Percentiles rank a stretch among this genome's conserved stretches.
These are phyloP conservation scores for Selenicereus undatus DNA, from an alignment of 148 eudicot species.

Conservation along the genomic window DNA sequence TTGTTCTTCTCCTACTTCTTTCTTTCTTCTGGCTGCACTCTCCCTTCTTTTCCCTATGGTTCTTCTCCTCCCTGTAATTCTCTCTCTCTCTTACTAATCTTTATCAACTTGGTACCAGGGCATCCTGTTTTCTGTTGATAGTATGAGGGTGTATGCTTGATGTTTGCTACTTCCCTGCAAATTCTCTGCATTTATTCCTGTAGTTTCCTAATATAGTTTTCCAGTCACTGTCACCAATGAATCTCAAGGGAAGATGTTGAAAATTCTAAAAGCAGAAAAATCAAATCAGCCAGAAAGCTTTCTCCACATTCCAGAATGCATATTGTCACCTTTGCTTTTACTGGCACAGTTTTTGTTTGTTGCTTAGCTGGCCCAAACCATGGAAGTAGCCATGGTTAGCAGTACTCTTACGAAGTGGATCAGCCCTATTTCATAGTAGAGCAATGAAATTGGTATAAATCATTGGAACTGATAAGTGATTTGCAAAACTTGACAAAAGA, in stretches of 20 bases:
- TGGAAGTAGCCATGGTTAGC: too few relatives aligned
- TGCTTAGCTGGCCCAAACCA: neutral
- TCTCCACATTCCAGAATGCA: neutral
- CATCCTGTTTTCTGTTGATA: neutral
- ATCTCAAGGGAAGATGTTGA: neutral
- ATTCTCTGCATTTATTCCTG: too few relatives aligned
- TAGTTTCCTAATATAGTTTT: too few relatives aligned
- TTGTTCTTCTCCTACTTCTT: too few relatives aligned
- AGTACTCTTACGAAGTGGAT: too few relatives aligned
- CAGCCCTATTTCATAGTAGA: neutral
- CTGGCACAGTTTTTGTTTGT: neutral
- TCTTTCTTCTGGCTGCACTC: too few relatives aligned
- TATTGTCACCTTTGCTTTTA: neutral
- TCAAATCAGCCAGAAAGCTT: neutral
- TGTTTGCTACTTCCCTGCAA: neutral
- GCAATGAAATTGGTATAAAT: neutral
- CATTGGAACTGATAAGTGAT: too few relatives aligned
- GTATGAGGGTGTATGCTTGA: neutral
- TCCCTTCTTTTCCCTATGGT: too few relatives aligned
- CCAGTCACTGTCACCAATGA: too few relatives aligned
- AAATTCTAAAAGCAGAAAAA: neutral
- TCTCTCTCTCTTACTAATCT: neutral
- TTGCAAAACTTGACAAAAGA: too few relatives aligned
- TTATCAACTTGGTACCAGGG: neutral
- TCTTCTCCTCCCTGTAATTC: too few relatives aligned